Evolutionary conservation across 805 yeast species (phyloP).

Genomic region (Pichia insulana): DNA sequence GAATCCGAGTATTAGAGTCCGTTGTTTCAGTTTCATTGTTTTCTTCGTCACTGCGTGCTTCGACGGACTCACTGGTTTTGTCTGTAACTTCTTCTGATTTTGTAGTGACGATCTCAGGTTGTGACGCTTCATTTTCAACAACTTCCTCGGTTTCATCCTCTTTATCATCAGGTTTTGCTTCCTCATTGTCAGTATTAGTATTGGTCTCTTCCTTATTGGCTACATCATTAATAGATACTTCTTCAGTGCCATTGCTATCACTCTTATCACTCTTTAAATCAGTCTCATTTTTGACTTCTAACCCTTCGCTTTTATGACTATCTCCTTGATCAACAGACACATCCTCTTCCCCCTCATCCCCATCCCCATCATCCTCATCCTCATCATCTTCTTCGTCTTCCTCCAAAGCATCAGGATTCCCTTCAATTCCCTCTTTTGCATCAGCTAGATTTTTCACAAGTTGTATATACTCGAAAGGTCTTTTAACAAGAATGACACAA

Average conservation of each 20-base stretch:
- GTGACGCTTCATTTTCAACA: no score
- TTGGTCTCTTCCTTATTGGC: no score
- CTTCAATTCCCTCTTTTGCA: slow-evolving; percentile 40
- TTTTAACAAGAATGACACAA: slow-evolving; percentile 24
- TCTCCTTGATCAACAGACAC: neutral
- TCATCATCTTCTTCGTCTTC: neutral
- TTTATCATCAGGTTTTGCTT: no score
- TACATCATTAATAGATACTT: no score
- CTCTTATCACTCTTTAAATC: no score
- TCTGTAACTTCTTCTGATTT: no score
- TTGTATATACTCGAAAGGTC: slow-evolving; percentile 38
- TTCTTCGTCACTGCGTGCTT: neutral
- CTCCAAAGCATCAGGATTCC: slow-evolving; percentile 25
- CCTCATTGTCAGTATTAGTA: no score
- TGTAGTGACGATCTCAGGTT: no score
- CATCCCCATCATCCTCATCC: neutral
- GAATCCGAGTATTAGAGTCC: neutral
- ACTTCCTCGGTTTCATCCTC: no score
- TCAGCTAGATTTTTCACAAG: slow-evolving; percentile 23
- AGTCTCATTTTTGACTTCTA: no score
- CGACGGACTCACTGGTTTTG: no score
- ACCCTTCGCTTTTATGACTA: neutral
- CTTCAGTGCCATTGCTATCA: no score
- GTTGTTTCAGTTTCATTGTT: neutral
- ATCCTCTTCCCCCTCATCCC: neutral